Evolutionary conservation across 352 stramenopile genomes (phyloP), one percentile per base, ranked within the genome.

Genomic region (Phytophthora foliorum): DNA sequence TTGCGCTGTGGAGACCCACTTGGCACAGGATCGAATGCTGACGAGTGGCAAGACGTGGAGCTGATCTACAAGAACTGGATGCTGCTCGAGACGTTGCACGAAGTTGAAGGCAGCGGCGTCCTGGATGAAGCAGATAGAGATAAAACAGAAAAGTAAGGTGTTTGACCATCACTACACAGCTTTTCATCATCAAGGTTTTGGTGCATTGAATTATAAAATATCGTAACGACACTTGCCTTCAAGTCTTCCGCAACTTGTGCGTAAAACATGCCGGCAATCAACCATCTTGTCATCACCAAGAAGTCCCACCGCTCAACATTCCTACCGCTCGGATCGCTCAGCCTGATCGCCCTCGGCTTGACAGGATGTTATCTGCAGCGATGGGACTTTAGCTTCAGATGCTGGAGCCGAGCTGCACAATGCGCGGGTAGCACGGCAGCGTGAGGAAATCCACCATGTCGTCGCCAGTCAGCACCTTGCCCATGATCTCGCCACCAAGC

Each of bases 371-470:
- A 29, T 69, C 57, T 55, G 58, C 50, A 77, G 58, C 72, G 68
- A 77, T 77, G 63, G 63, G 63, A 80, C 62, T 25, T 67, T 67
- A 80, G 64, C 77, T 83, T 92, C 83, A 92, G 48, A 92, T 86
- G 48, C 77, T 83, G 16, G 84, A 80, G 59, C 79, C 75, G 41
- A 93, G 60, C 78, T 91, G 72, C 67, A 93, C 82, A 52, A 95
- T 88, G 63, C 89, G 84, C 52, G 85, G 85, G 78, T 95, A 95
- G 81, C 85, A 93, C 57, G 86, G 84, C 55, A 93, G 74, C 48
- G 88, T 95, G 10, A 95, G 67, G 67, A 95, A 95, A 67, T 95
- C 85, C 39, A 86, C 84, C 81, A 95, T 92, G 46, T 88, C 74
- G 67, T 92, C 84, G 52, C 72, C 84, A 32, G 85, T 92, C 49